Percentiles rank a stretch among this genome's conserved stretches.
Evolutionary conservation across 2,329 filamentous ascomycete genomes (phyloP).

Genomic region (Pseudogymnoascus sp.): DNA sequence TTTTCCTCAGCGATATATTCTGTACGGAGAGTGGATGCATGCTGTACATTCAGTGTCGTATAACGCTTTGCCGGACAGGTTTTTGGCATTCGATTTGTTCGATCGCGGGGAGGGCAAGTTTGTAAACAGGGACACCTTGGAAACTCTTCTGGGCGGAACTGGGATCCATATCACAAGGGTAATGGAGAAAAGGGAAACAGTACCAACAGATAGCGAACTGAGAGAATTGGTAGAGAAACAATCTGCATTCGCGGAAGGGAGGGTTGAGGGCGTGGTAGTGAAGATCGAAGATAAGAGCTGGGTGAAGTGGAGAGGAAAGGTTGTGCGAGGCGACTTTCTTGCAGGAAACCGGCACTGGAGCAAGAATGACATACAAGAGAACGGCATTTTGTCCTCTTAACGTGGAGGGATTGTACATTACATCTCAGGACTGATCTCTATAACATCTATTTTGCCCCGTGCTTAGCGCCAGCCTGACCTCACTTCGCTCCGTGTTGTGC

Average conservation of each 20-base stretch:
- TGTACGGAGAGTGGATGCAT: slow-evolving; percentile 17
- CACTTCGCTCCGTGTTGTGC: not conserved
- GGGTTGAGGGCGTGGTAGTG: slow-evolving; percentile 16
- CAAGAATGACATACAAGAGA: slow-evolving; percentile 11
- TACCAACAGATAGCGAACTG: not conserved
- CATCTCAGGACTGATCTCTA: not conserved
- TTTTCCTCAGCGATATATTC: slow-evolving; percentile 13
- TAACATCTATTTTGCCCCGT: not conserved
- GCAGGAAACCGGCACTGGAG: slow-evolving; percentile 16
- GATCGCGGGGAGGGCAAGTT: slow-evolving; percentile 13
- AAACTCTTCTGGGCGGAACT: not conserved
- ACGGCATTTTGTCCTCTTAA: not conserved
- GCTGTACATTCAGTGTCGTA: slow-evolving; percentile 16
- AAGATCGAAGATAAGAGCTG: slow-evolving; percentile 12
- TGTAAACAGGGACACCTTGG: not conserved
- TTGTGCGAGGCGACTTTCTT: slow-evolving; percentile 16
- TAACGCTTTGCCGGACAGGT: slow-evolving; percentile 11
- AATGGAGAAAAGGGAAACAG: not conserved
- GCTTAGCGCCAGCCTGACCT: not conserved
- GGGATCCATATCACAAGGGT: not conserved
- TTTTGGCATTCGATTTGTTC: slow-evolving; percentile 17
- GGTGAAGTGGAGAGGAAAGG: slow-evolving; percentile 15
- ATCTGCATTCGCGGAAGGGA: slow-evolving; percentile 12
- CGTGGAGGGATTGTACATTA: not conserved
- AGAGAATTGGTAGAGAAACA: slow-evolving; percentile 9